Conservation (phyloP, 768 basidiomycete species). For the Naganishia kalamii region DNA sequence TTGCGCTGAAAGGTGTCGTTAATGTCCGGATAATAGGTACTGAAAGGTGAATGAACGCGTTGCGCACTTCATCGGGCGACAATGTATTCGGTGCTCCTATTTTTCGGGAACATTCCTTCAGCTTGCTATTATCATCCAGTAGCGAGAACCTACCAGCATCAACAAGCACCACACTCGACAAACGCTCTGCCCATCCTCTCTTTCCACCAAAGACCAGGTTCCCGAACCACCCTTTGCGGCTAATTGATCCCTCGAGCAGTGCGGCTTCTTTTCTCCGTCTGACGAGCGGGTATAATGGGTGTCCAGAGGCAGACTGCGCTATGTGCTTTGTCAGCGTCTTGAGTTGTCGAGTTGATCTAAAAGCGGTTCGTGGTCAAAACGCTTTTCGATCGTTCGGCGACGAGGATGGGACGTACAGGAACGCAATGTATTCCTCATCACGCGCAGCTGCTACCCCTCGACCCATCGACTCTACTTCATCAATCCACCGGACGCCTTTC, state of each 20-base stretch:
- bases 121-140: neutral
- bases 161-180: neutral
- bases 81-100: neutral
- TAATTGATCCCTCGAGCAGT: neutral
- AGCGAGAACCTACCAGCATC: neutral
- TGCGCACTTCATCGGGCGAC: neutral
- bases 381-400: neutral
- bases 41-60: slow-evolving; percentile 50
- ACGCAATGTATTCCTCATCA: neutral
- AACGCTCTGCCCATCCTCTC: neutral
- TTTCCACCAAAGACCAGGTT: too few species aligned
- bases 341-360: neutral
- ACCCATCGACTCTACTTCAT: neutral
- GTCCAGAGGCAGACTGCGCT: neutral
- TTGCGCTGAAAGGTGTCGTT: slow-evolving; percentile 59
- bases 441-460: neutral
- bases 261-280: neutral
- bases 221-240: neutral
- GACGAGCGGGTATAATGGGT: neutral
- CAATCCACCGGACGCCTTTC: neutral
- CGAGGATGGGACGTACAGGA: neutral
- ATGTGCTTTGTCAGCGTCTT: neutral
- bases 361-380: neutral
- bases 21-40: slow-evolving; percentile 63
- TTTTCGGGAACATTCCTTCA: neutral